Evolutionary conservation across 2,329 filamentous ascomycete species (phyloP).

Genomic region (Dactylonectria estremocensis): DNA sequence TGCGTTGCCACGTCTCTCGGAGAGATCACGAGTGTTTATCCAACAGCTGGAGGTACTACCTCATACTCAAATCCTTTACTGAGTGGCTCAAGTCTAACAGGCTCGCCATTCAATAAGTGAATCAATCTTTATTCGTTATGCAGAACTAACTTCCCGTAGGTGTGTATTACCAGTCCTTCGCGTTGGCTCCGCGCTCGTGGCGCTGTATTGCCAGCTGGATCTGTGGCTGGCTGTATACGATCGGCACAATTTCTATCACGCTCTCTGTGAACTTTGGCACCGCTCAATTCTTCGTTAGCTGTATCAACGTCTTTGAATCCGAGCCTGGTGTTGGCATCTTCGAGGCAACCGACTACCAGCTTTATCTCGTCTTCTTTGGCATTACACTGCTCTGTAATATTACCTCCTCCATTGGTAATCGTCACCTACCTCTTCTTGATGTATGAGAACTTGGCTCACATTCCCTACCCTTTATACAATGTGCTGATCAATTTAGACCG

Average conservation of each 20-base stretch:
- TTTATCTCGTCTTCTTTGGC: constrained; percentile 81
- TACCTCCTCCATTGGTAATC: constrained; percentile 78
- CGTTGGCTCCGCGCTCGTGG: constrained; percentile 75
- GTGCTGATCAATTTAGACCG: constrained; percentile 65
- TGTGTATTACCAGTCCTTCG: constrained; percentile 85
- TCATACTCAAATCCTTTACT: too few relatives aligned
- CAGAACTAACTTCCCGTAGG: constrained; percentile 43
- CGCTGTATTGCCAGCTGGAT: constrained; percentile 78
- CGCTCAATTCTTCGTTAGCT: constrained; percentile 73
- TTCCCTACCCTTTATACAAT: background rate
- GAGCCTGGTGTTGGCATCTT: constrained; percentile 61
- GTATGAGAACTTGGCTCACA: constrained; percentile 62
- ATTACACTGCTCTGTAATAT: constrained; percentile 76
- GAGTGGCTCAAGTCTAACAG: too few relatives aligned
- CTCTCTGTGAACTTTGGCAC: constrained; percentile 87
- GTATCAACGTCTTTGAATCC: constrained; percentile 69
- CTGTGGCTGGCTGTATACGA: constrained; percentile 83
- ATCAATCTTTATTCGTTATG: constrained; percentile 33
- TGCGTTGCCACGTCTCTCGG: constrained; percentile 80
- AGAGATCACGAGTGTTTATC: constrained; percentile 83
- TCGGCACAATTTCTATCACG: constrained; percentile 87
- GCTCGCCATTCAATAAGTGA: constrained; percentile 37
- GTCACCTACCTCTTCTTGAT: constrained; percentile 77
- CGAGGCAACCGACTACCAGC: constrained; percentile 71
- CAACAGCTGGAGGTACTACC: constrained; percentile 78